These are phyloP conservation scores for Inga oerstediana DNA, from an alignment of 306 rosid species.

Conservation along the genomic window DNA sequence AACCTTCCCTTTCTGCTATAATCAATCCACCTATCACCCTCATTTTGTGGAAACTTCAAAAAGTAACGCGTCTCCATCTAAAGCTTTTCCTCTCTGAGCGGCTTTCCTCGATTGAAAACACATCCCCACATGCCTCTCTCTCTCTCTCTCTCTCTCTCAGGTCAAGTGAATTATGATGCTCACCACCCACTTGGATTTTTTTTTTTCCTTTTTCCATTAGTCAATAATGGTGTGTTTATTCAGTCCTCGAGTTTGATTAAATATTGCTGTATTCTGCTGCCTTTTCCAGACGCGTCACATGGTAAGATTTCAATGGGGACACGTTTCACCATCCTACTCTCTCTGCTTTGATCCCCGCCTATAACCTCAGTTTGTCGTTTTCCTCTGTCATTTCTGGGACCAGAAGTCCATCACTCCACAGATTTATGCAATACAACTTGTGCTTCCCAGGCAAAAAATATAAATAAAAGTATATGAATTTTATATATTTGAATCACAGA, in stretches of 20 bases:
- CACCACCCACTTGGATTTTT: background rate
- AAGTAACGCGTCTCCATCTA: background rate
- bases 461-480: background rate
- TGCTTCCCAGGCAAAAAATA: background rate
- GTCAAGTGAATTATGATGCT: background rate
- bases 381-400: conserved; percentile 30
- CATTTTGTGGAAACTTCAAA: background rate
- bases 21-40: background rate
- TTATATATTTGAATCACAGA: background rate
- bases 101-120: background rate
- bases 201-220: background rate
- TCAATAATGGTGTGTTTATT: background rate
- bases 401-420: background rate
- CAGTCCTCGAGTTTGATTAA: conserved; percentile 9
- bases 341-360: background rate
- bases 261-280: conserved; percentile 9
- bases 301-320: conserved; percentile 34
- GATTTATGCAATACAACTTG: conserved; percentile 17
- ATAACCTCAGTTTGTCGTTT: background rate
- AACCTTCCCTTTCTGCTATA: background rate
- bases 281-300: conserved; percentile 34
- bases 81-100: background rate
- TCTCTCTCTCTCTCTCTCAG: background rate
- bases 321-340: conserved; percentile 36
- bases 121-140: conserved; percentile 32